Base-by-base conservation (phyloP, 1,139 yeast genomes). In the Kodamaea ohmeri region DNA sequence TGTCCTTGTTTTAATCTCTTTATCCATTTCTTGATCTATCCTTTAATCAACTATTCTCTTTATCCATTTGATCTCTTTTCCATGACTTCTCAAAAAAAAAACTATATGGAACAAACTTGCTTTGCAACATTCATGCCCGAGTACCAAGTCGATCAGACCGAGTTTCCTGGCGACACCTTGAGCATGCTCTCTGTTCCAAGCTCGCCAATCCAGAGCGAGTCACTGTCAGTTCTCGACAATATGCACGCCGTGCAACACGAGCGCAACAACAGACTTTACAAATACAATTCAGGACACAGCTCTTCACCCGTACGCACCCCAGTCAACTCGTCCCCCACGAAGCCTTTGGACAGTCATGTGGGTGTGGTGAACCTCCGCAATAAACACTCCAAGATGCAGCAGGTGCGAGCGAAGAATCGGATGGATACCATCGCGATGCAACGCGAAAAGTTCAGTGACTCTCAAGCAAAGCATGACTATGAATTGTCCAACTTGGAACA, bases 381-480 rank as follows among this genome's bases (percentile, higher is more conserved):
- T 44, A 64, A 62, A 41, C 63, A 56, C 38, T 53, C 50, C 33
- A 56, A 56, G 33, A 34, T 63, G 30, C 51, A 50, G 36, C 58
- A 58, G 34, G 56, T 56, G 17, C 51, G 74, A 26, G 59, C 58
- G 32, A 53, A 58, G 20, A 56, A 59, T 30, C 51, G 61, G 18
- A 53, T 57, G 27, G 61, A 60, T 19, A 51, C 45, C 28, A 20
- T 61, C 22, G 47, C 44, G 18, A 31, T 47, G 15, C 51, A 49
- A 22, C 50, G 74, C 24, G 67, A 61, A 31, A 51, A 52, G 25
- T 41, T 50, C 8, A 39, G 47, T 33, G 61, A 60, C 19, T 24
- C 42, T 8, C 71, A 67, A 43, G 49, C 48, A 3, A 37, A 36
- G 7, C 36, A 44, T 3, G 62, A 60, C 36, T 40, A 39, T 22